phyloP scores from a whole-genome alignment of 495 filamentous ascomycete species.

The Penicillium cosmopolitanum region DNA sequence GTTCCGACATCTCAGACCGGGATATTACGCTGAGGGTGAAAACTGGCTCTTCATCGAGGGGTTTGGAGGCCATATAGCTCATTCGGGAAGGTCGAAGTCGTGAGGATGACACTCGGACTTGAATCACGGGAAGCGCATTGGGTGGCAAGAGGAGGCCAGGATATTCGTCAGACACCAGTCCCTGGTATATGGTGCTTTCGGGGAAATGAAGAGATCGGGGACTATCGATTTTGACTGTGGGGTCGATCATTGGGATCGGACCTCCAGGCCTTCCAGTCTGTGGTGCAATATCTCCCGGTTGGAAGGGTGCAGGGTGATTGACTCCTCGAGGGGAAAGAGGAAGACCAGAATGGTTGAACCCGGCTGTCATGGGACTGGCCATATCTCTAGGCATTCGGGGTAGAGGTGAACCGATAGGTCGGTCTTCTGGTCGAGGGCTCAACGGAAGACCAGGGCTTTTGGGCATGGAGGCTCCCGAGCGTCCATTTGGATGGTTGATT shows the following conservation, averaged over 20 bases:
- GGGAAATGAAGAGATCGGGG: constrained; percentile 29
- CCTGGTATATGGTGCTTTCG: constrained; percentile 56
- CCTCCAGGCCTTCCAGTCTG: constrained; percentile 16
- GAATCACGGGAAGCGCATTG: constrained; percentile 84
- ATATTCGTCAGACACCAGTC: constrained; percentile 79
- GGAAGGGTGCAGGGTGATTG: constrained; percentile 66
- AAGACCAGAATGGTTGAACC: constrained; percentile 55
- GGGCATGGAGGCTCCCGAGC: constrained; percentile 55
- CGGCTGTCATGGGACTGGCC: constrained; percentile 56
- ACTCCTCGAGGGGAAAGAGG: constrained; percentile 76
- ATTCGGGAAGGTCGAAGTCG: constrained; percentile 88
- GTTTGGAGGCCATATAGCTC: constrained; percentile 71
- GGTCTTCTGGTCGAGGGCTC: constrained; percentile 84
- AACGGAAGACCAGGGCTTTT: constrained; percentile 86
- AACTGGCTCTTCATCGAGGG: constrained; percentile 83
- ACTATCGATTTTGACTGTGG: constrained; percentile 43
- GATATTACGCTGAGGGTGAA: constrained; percentile 88
- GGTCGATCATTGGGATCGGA: constrained; percentile 45
- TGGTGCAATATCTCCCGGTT: constrained; percentile 34
- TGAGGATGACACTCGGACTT: constrained; percentile 86
- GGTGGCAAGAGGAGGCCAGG: constrained; percentile 83
- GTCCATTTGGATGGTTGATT: constrained; percentile 28
- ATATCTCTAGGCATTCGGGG: constrained; percentile 64
- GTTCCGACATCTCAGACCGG: constrained; percentile 73
- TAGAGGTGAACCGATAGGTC: constrained; percentile 70